A percentile compares a stretch with the other conserved stretches of the same genome.
Evolutionary conservation across 176 grass and related monocot genomes (phyloP).

Genomic region (Saccharum officinarum): DNA sequence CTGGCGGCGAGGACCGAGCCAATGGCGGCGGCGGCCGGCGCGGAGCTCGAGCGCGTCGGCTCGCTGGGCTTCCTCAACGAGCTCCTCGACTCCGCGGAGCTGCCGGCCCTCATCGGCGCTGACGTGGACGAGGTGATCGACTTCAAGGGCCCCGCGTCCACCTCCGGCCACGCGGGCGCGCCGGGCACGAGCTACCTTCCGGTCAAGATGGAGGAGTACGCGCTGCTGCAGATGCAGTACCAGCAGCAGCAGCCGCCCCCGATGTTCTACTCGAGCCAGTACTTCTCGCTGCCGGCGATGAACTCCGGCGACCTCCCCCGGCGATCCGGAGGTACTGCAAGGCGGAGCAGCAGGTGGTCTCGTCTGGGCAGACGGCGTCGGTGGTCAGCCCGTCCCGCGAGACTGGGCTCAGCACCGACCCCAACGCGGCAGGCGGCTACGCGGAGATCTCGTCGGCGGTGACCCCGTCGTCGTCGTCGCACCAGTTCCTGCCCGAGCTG

Average conservation of each 20-base stretch:
- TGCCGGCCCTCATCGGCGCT: constrained; percentile 56
- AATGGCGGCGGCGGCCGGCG: constrained; percentile 19
- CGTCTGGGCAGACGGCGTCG: constrained; percentile 47
- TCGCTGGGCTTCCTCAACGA: constrained; percentile 45
- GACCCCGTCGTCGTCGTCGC: constrained; percentile 30
- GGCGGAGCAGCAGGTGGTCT: constrained; percentile 66
- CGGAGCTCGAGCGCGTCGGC: constrained; percentile 46
- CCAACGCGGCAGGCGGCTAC: constrained; percentile 35
- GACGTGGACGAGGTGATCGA: constrained; percentile 32
- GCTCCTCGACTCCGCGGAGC: constrained; percentile 50
- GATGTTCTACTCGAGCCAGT: constrained; percentile 37
- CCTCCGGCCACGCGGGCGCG: constrained; percentile 23
- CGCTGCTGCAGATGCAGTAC: constrained; percentile 32
- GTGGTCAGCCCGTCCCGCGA: constrained; percentile 66
- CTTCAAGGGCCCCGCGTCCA: constrained; percentile 38
- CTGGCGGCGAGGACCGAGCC: constrained; percentile 33
- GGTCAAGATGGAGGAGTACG: constrained; percentile 45
- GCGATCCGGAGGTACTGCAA: constrained; percentile 79
- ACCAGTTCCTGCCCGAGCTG: constrained; percentile 39
- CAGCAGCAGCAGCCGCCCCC: not conserved
- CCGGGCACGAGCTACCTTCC: constrained; percentile 5
- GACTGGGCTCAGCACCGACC: constrained; percentile 64
- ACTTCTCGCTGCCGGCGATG: constrained; percentile 42
- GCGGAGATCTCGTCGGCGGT: constrained; percentile 83
- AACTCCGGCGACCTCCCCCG: constrained; percentile 29